Evolutionary conservation across 345 rosid species (phyloP).

Genomic region (Bruguiera sexangula): DNA sequence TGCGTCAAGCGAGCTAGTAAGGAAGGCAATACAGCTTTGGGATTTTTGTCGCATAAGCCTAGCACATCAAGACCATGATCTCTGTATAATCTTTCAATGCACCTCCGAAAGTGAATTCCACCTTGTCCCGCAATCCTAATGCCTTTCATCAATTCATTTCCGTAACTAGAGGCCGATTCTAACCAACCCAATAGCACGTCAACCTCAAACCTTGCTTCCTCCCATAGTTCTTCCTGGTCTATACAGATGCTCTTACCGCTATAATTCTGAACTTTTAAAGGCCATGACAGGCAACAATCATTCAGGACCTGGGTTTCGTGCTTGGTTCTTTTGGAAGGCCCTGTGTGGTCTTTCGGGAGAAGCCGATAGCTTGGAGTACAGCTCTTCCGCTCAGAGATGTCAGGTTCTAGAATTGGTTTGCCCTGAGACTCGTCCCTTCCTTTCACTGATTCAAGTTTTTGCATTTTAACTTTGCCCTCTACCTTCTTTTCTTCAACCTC

Average conservation of each 20-base stretch:
- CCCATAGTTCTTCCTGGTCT: background rate
- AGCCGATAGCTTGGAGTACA: background rate
- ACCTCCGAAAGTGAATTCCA: background rate
- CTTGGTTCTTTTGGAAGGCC: background rate
- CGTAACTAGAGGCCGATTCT: background rate
- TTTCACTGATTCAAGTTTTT: no score
- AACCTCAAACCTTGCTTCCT: background rate
- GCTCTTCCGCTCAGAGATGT: background rate
- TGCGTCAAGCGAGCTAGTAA: no score
- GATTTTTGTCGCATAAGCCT: no score
- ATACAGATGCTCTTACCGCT: background rate
- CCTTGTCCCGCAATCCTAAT: background rate
- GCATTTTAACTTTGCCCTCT: no score
- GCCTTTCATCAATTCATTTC: background rate
- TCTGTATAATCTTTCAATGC: background rate
- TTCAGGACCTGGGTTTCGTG: background rate
- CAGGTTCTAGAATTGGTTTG: background rate
- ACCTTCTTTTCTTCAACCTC: background rate
- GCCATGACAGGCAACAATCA: no score
- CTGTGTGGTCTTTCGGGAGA: no score
- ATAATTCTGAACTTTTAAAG: no score
- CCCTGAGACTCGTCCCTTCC: background rate
- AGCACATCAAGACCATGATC: no score
- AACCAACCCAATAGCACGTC: conserved; percentile 2
- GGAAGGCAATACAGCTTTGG: no score